Conservation (phyloP, 2,329 filamentous ascomycete genomes). For the Plenodomus biglobosus region DNA sequence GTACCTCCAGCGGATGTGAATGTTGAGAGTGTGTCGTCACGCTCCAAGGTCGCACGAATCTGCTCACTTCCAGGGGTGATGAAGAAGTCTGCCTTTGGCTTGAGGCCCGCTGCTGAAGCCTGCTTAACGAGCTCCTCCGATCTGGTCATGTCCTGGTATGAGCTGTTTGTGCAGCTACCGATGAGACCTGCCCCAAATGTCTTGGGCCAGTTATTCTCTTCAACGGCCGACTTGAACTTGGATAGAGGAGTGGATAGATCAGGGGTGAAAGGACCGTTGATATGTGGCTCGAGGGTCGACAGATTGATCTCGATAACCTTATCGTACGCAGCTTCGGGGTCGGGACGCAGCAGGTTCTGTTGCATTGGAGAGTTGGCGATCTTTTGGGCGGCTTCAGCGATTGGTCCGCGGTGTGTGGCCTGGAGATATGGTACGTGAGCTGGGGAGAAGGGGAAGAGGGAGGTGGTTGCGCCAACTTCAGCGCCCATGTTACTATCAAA, state of each 20-base stretch:
- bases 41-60: constrained; percentile 89
- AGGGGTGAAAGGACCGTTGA: constrained; percentile 96
- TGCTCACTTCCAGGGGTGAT: constrained; percentile 96
- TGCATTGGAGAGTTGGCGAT: constrained; percentile 61
- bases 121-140: constrained; percentile 92
- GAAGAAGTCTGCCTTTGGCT: constrained; percentile 89
- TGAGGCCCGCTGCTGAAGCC: constrained; percentile 82
- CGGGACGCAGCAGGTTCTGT: constrained; percentile 71
- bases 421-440: constrained; percentile 83
- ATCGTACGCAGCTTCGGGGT: constrained; percentile 83
- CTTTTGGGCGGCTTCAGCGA: constrained; percentile 67
- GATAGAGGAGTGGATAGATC: constrained; percentile 93
- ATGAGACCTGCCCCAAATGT: constrained; percentile 92
- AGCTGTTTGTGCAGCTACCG: constrained; percentile 98
- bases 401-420: constrained; percentile 74
- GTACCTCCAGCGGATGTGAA: constrained; percentile 85
- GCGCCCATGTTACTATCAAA: constrained; percentile 50
- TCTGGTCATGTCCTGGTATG: constrained; percentile 97
- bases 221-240: constrained; percentile 80
- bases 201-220: constrained; percentile 85
- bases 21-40: constrained; percentile 82
- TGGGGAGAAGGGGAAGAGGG: constrained; percentile 87
- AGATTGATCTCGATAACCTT: constrained; percentile 88
- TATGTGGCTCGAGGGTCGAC: constrained; percentile 86
- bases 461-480: constrained; percentile 94